phyloP scores from a whole-genome alignment of 345 rosid species.

The Brassica rapa region DNA sequence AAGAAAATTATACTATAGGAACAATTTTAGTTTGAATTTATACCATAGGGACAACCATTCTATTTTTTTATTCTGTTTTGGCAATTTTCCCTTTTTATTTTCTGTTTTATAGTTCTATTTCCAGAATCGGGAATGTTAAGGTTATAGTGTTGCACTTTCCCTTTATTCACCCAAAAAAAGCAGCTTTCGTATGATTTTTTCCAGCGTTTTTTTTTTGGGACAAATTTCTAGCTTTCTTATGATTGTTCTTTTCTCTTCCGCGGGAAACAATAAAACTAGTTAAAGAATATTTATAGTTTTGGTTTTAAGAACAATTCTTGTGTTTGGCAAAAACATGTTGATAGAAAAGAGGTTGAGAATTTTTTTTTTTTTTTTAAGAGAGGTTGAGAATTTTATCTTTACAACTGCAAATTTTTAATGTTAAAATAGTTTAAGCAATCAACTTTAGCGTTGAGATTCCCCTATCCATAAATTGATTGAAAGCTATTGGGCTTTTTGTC shows the following conservation, averaged over 20 bases:
- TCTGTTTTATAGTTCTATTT: conserved; percentile 2
- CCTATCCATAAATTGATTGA: background rate
- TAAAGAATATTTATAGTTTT: background rate
- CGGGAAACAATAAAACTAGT: conserved; percentile 11
- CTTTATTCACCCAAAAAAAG: conserved; percentile 22
- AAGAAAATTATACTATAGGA: too few species aligned
- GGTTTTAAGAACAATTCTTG: background rate
- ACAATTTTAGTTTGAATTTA: too few species aligned
- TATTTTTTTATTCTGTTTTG: too few species aligned
- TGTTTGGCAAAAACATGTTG: background rate
- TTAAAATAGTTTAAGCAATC: conserved; percentile 14
- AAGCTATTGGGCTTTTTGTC: conserved; percentile 25
- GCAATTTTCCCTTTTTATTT: background rate
- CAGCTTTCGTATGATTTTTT: conserved; percentile 19
- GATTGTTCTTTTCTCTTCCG: conserved; percentile 29
- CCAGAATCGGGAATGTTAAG: conserved; percentile 40
- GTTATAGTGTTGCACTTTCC: conserved; percentile 29
- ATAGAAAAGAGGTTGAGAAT: background rate
- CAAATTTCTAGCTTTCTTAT: conserved; percentile 1
- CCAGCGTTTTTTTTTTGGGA: too few species aligned
- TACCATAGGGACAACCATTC: too few species aligned
- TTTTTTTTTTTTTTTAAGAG: background rate
- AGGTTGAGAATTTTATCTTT: background rate
- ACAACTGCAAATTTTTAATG: background rate
- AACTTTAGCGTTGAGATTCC: conserved; percentile 33